phyloP scores from a whole-genome alignment of 75 land plant species.

The Larix kaempferi region DNA sequence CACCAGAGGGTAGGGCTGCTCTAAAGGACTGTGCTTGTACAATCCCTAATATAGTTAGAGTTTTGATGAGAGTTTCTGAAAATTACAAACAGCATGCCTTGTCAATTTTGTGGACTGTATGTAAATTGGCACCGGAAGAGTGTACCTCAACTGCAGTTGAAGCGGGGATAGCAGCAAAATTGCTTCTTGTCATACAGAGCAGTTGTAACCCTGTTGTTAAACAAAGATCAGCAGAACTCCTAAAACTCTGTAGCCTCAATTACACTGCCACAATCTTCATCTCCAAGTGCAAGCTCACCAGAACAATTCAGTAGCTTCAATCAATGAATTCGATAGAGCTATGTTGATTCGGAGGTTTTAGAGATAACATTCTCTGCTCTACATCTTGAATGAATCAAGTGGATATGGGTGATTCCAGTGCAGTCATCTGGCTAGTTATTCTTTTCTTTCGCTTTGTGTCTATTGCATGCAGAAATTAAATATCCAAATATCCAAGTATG shows the following conservation, averaged over 20 bases:
- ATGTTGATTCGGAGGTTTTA: neutral
- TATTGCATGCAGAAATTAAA: conserved; percentile 2
- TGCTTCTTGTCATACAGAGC: conserved; percentile 17
- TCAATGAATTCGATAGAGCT: neutral
- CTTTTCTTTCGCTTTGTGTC: neutral
- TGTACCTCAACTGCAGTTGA: conserved; percentile 13
- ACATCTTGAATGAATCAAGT: conserved; percentile 1
- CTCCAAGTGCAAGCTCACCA: conserved; percentile 25
- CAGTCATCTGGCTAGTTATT: conserved; percentile 5
- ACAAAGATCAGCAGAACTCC: conserved; percentile 49
- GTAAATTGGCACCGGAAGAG: conserved; percentile 18
- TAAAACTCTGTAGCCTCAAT: conserved; percentile 36
- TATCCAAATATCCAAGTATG: conserved; percentile 1
- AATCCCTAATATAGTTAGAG: conserved; percentile 10
- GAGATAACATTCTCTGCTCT: neutral
- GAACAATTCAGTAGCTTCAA: conserved; percentile 16
- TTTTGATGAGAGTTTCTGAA: conserved; percentile 18
- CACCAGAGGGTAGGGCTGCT: conserved; percentile 16
- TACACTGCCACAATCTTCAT: conserved; percentile 32
- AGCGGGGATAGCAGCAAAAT: conserved; percentile 12
- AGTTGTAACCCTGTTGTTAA: conserved; percentile 20
- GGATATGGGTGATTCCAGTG: neutral
- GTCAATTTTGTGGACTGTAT: conserved; percentile 20
- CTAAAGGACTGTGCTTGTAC: conserved; percentile 18
- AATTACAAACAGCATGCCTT: conserved; percentile 17